Percentiles rank a stretch among this genome's conserved stretches.
These are phyloP conservation scores for Entelexis sorbosivorans DNA, from an alignment of 1,139 yeast genomes.

Conservation along the genomic window DNA sequence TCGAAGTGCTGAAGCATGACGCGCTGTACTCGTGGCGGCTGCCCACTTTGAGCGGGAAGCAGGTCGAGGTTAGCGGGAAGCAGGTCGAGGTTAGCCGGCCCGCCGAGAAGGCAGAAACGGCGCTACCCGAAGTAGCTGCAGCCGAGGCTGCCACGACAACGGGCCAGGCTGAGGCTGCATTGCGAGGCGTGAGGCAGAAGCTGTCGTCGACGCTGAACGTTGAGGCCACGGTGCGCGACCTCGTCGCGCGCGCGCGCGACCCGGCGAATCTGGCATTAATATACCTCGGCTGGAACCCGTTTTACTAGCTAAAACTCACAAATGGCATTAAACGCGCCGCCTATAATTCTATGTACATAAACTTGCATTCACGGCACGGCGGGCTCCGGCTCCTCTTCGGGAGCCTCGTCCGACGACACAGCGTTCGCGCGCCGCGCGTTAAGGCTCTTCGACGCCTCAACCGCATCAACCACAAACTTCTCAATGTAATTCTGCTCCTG, in stretches of 20 bases:
- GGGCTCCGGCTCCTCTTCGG: conserved; percentile 1
- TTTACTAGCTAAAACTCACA: conserved; percentile 14
- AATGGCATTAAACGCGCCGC: background rate
- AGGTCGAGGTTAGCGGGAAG: conserved; percentile 24
- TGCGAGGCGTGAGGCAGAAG: conserved; percentile 61
- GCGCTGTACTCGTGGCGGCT: conserved; percentile 86
- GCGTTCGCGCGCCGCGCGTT: conserved; percentile 16
- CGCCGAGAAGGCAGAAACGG: conserved; percentile 16
- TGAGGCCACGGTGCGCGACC: conserved; percentile 74
- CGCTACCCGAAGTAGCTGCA: conserved; percentile 23
- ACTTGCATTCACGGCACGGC: background rate
- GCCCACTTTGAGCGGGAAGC: conserved; percentile 46
- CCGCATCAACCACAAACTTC: conserved; percentile 62
- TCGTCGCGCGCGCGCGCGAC: conserved; percentile 67
- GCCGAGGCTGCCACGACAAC: conserved; percentile 29
- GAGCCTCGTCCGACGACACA: conserved; percentile 10
- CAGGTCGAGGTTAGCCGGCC: conserved; percentile 23
- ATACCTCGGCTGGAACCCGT: conserved; percentile 66
- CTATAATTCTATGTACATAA: background rate
- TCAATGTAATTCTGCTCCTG: conserved; percentile 63
- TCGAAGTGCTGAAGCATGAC: conserved; percentile 83
- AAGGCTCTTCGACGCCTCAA: conserved; percentile 27
- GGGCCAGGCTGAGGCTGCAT: conserved; percentile 71
- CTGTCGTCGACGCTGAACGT: conserved; percentile 61
- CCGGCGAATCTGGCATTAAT: conserved; percentile 58